phyloP scores from a whole-genome alignment of 192 early-diverging fungal genomes.

The Rhizoclosmatium globosum region DNA sequence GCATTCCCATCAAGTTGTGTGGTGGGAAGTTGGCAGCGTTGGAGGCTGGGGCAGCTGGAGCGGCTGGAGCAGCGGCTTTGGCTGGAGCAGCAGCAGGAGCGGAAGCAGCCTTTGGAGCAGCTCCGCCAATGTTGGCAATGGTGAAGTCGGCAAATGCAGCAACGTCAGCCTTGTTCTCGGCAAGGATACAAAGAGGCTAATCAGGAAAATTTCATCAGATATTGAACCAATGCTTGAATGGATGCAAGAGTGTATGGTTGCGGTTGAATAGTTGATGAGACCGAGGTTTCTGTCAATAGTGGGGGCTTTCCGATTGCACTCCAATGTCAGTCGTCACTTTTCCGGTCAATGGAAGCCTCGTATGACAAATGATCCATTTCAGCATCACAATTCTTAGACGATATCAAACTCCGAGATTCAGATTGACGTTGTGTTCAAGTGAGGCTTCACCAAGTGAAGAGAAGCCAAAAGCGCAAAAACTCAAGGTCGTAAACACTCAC shows the following conservation, averaged over 20 bases:
- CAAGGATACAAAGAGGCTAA: conserved; percentile 88
- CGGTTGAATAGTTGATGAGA: too few relatives aligned
- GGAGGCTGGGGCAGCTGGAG: conserved; percentile 27
- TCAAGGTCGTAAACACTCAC: conserved; percentile 39
- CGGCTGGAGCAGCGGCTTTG: conserved; percentile 35
- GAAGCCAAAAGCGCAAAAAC: background rate
- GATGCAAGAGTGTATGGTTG: too few relatives aligned
- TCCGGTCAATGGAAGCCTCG: too few relatives aligned
- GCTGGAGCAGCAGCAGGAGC: conserved; percentile 29
- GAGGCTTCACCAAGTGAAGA: background rate
- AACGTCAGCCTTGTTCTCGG: conserved; percentile 89
- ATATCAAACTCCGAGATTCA: too few relatives aligned
- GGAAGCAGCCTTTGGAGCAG: conserved; percentile 24
- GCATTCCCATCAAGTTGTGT: conserved; percentile 90
- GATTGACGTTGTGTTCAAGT: too few relatives aligned
- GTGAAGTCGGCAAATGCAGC: conserved; percentile 87
- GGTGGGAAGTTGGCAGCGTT: conserved; percentile 60
- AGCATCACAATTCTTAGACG: too few relatives aligned
- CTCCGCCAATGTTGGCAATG: conserved; percentile 29
- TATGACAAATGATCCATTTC: too few relatives aligned
- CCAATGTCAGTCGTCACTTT: too few relatives aligned
- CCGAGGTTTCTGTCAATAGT: too few relatives aligned
- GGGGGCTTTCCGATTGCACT: too few relatives aligned
- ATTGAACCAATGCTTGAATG: background rate
- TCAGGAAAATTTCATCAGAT: background rate